Percentiles rank a stretch among this genome's conserved stretches.
Conservation (phyloP, 1,139 yeast species). For the Kodamaea suecica region DNA sequence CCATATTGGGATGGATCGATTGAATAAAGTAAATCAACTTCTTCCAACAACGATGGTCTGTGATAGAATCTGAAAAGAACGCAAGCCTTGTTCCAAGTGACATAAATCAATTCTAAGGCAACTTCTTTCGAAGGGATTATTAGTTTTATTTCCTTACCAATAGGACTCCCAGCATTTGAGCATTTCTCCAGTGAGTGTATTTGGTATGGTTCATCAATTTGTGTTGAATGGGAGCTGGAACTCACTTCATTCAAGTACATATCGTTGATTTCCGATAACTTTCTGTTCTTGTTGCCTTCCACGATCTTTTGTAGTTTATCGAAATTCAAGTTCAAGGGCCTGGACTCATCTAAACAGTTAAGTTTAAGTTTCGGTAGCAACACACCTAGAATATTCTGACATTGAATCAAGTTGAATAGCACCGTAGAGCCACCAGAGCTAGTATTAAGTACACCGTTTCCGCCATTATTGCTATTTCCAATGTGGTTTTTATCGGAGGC, state of each 20-base stretch:
- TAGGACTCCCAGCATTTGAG: conserved; percentile 18
- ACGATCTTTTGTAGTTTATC: conserved; percentile 32
- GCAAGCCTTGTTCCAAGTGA: conserved; percentile 85
- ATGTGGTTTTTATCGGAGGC: background rate
- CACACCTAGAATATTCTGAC: conserved; percentile 29
- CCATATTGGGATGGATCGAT: conserved; percentile 68
- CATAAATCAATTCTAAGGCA: conserved; percentile 66
- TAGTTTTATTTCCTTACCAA: conserved; percentile 52
- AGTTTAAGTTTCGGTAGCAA: conserved; percentile 50
- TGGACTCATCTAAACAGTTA: conserved; percentile 32
- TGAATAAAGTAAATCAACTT: conserved; percentile 48
- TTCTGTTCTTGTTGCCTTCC: conserved; percentile 18
- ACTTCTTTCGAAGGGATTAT: conserved; percentile 73
- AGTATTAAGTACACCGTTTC: background rate
- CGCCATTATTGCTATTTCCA: too few relatives aligned
- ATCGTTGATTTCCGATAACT: conserved; percentile 19
- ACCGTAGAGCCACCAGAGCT: conserved; percentile 6
- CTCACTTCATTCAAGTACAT: conserved; percentile 22
- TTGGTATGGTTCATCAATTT: background rate
- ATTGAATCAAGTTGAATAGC: conserved; percentile 16
- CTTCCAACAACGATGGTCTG: conserved; percentile 72
- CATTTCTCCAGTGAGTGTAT: background rate
- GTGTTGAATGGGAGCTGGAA: background rate
- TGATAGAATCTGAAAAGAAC: conserved; percentile 82
- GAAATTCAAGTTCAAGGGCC: conserved; percentile 30